These are phyloP conservation scores for Russula sp. DNA, from an alignment of 768 basidiomycete species.

Conservation along the genomic window DNA sequence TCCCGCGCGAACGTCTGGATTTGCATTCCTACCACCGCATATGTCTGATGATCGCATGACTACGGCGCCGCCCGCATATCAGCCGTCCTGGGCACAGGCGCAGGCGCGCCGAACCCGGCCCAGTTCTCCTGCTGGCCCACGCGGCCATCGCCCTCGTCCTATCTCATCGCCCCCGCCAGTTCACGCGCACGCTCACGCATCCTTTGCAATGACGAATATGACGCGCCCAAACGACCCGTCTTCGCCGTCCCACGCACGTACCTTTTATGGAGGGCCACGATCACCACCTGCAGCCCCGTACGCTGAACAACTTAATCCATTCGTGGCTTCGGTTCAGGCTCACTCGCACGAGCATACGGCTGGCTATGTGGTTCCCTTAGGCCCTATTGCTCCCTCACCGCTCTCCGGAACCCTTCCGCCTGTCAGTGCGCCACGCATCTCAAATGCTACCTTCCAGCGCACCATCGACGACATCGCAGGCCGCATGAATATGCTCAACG, in stretches of 20 bases:
- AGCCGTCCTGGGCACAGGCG: conserved; percentile 20
- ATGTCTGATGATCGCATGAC: conserved; percentile 23
- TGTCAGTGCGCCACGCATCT: conserved; percentile 44
- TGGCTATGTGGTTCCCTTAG: conserved; percentile 17
- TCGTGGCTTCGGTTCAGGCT: conserved; percentile 9
- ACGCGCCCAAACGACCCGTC: conserved; percentile 13
- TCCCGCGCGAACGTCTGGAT: conserved; percentile 6
- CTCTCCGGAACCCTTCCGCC: conserved; percentile 38
- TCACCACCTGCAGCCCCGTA: conserved; percentile 5
- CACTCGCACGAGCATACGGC: conserved; percentile 16
- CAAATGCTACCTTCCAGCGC: conserved; percentile 42
- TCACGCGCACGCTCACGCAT: conserved; percentile 13
- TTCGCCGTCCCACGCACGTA: conserved; percentile 3
- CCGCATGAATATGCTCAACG: conserved; percentile 44
- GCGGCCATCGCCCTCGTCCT: conserved; percentile 28
- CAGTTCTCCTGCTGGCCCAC: conserved; percentile 29
- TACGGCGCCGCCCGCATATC: conserved; percentile 27
- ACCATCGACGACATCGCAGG: conserved; percentile 48
- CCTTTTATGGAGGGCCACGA: conserved; percentile 22
- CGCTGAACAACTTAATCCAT: conserved; percentile 14
- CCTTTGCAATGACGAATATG: conserved; percentile 11
- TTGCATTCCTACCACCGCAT: conserved; percentile 22
- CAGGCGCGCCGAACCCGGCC: conserved; percentile 27
- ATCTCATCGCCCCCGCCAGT: conserved; percentile 28
- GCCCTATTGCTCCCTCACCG: conserved; percentile 24